Evolutionary conservation across 2,329 filamentous ascomycete genomes (phyloP).

Genomic region (Neoarthrinium moseri): DNA sequence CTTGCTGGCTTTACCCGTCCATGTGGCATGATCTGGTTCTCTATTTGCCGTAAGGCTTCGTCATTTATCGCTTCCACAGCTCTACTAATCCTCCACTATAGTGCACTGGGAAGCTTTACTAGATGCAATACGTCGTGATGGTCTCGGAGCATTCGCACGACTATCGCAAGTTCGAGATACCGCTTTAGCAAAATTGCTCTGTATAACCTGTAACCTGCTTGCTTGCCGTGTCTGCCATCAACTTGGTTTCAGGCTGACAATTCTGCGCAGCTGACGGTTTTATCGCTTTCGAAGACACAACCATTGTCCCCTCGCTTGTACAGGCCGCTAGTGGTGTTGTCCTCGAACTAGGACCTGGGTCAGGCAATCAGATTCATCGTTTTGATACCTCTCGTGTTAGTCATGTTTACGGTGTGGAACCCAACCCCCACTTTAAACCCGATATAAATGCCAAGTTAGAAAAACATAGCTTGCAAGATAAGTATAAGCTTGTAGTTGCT

Average conservation of each 20-base stretch:
- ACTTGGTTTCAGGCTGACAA: background rate
- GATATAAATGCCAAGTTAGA: conserved; percentile 28
- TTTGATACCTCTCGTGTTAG: conserved; percentile 31
- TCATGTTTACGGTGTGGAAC: conserved; percentile 38
- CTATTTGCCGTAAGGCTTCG: conserved; percentile 11
- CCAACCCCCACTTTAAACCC: conserved; percentile 32
- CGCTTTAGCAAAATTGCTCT: conserved; percentile 20
- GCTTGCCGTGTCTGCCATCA: background rate
- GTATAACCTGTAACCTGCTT: conserved; percentile 17
- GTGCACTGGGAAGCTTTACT: conserved; percentile 19
- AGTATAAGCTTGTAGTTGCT: conserved; percentile 35
- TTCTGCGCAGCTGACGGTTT: conserved; percentile 21
- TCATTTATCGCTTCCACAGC: conserved; percentile 9
- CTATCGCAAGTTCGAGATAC: conserved; percentile 18
- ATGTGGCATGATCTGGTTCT: conserved; percentile 15
- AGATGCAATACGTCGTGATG: conserved; percentile 17
- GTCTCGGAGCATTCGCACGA: conserved; percentile 15
- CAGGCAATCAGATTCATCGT: conserved; percentile 40
- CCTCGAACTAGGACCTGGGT: conserved; percentile 43
- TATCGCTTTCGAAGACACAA: conserved; percentile 32
- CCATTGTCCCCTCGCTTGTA: conserved; percentile 28
- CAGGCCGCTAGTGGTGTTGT: conserved; percentile 28
- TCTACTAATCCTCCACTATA: conserved; percentile 10
- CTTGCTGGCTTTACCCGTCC: conserved; percentile 12
- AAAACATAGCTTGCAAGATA: conserved; percentile 28